Evolutionary conservation across 2,329 filamentous ascomycete species (phyloP).

Genomic region (Grosmannia serpens): DNA sequence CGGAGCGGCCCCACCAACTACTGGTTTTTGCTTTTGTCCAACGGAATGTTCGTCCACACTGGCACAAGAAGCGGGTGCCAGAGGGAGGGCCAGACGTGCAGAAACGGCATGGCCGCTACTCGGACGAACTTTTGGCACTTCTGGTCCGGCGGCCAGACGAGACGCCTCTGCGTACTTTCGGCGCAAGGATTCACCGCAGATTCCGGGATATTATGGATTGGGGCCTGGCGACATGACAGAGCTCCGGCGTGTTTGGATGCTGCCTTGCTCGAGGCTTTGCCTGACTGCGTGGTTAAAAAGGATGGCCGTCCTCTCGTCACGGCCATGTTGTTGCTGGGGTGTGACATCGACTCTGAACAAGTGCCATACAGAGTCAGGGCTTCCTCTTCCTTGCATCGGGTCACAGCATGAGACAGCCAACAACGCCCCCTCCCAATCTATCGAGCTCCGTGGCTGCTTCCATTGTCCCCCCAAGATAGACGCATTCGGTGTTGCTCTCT

Average conservation of each 20-base stretch:
- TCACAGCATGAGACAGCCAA: too few relatives aligned
- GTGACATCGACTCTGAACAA: not conserved
- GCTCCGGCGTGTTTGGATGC: not conserved
- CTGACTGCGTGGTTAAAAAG: not conserved
- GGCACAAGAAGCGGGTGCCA: too few relatives aligned
- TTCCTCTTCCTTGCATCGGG: too few relatives aligned
- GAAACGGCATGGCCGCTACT: not conserved
- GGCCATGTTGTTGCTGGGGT: not conserved
- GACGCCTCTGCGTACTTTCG: not conserved
- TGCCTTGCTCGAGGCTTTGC: not conserved
- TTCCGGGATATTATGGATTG: not conserved
- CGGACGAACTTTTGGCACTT: not conserved
- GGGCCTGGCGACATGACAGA: not conserved
- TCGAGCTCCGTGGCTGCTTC: not conserved
- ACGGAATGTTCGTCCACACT: too few relatives aligned
- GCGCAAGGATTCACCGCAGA: not conserved
- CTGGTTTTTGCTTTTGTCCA: too few relatives aligned
- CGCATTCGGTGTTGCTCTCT: not conserved
- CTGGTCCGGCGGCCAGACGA: not conserved
- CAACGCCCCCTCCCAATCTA: too few relatives aligned
- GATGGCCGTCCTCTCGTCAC: not conserved
- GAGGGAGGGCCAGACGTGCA: too few relatives aligned
- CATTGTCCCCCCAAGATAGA: not conserved
- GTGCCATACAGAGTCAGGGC: too few relatives aligned
- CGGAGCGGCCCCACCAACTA: too few relatives aligned